Base-by-base conservation (phyloP, 2,329 filamentous ascomycete genomes). In the Diaporthe caulivora region DNA sequence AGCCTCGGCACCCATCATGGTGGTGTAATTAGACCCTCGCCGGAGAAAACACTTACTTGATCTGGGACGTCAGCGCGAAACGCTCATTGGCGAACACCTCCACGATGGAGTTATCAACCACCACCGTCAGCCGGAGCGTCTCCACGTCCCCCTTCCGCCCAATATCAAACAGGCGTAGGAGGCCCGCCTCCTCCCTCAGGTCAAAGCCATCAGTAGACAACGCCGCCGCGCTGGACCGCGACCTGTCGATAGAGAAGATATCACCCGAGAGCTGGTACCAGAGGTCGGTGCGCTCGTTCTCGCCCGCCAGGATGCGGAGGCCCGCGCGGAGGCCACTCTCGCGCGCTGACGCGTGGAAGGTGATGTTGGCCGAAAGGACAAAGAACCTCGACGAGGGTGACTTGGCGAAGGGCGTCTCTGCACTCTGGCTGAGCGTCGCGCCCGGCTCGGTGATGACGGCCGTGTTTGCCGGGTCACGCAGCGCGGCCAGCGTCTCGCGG, bases 231-330 rank as follows among this genome's bases (percentile, higher is more conserved):
- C 83, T 84, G 4, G 83, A 81, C 40, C 83, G 82, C 34, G 78
- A 81, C 5, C 84, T 82, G 67, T 86, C 83, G 37, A 86, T 78
- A 40, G 84, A 78, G 49, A 86, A 74, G n/a, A 80, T 82, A 75
- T 86, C 84, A 75, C 85, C 84, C 2, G 81, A 82, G 75, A 86
- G 84, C 67, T 86, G 82, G 75, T 86, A 86, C 76, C 84, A 85
- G 47, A 86, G 81, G 13, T 78, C 81, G 5, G 84, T 86, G 15
- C 79, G 80, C 75, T 86, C 84, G 31, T 81, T 75, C 5, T 82
- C 77, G 7, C 83, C 83, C 2, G 81, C 80, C 6, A 86, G 76
- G 58, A 86, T 83, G 60, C 82, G 80, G 75, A 86, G 82, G 18
- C 84, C 84, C 21, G 82, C 83, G 73, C 81, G 82, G 8, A 84